Percentiles rank a stretch among this genome's conserved stretches.
Conservation (phyloP, 176 grass and related monocot species). For the maize (Zea mays) region Zm-B73-REFERENCE-NAM-5.0 NC_050098.1:159461501-159462000, state of each 20-base stretch:
- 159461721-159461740: background rate
- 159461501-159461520: background rate
- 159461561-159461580: too few relatives aligned
- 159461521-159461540: background rate
- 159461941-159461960: background rate
- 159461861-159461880: background rate
- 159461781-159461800: background rate
- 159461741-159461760: background rate
- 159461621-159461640: background rate
- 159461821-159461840: background rate
- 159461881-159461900: too few relatives aligned
- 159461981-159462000: background rate
- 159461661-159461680: background rate
- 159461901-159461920: too few relatives aligned
- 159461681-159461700: conserved; percentile 12
- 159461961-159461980: background rate
- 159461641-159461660: background rate
- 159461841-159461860: background rate
- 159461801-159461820: background rate
- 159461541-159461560: background rate
- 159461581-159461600: conserved; percentile 6
- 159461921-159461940: background rate
- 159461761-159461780: conserved; percentile 45
- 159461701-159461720: background rate
- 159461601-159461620: background rate